Conservation (phyloP, 768 basidiomycete species). For the Nidula microcarpa region DNA sequence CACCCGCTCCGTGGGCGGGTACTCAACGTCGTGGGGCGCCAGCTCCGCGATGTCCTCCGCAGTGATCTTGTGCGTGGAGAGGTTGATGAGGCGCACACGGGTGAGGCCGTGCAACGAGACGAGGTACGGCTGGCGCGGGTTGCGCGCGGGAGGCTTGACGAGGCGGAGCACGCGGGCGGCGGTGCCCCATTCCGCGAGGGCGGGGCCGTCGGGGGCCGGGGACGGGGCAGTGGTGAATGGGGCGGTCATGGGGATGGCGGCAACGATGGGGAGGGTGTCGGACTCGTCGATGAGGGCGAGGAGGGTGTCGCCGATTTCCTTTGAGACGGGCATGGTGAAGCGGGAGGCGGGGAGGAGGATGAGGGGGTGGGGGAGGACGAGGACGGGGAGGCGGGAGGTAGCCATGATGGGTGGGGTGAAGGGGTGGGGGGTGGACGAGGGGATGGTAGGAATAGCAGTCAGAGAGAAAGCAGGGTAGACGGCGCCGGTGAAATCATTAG, state of each 20-base stretch:
- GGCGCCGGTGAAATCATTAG: too few species aligned
- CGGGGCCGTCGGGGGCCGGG: constrained; percentile 2
- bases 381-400: constrained; percentile 56
- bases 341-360: constrained; percentile 74
- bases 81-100: constrained; percentile 51
- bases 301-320: constrained; percentile 59
- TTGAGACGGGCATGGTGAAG: constrained; percentile 64
- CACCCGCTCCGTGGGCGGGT: constrained; percentile 39
- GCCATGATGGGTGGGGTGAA: constrained; percentile 23
- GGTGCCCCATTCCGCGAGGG: constrained; percentile 54
- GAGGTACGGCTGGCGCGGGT: constrained; percentile 57
- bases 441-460: not conserved
- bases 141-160: constrained; percentile 54
- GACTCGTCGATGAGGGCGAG: constrained; percentile 66
- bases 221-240: constrained; percentile 10
- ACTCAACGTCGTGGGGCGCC: constrained; percentile 40
- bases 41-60: constrained; percentile 24
- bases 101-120: constrained; percentile 72
- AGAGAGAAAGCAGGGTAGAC: not conserved
- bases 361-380: constrained; percentile 68
- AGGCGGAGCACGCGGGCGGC: constrained; percentile 72
- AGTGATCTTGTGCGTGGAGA: constrained; percentile 19
- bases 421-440: not conserved
- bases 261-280: constrained; percentile 66
- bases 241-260: constrained; percentile 54